Evolutionary conservation across 177 flowering plant species (phyloP).

Genomic region (Vitis hybrid): DNA sequence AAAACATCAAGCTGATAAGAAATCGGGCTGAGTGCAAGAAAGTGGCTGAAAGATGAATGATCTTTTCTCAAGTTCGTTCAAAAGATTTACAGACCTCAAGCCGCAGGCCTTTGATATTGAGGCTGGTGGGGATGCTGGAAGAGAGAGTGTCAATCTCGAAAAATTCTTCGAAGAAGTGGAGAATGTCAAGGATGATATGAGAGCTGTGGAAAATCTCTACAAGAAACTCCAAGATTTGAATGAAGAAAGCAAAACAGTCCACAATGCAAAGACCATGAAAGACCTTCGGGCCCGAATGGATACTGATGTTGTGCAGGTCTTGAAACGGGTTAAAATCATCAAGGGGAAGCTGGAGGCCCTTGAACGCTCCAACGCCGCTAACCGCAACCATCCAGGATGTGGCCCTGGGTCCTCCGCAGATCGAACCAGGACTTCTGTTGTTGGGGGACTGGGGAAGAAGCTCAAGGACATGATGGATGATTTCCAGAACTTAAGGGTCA

Average conservation of each 20-base stretch:
- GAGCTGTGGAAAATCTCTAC: constrained; percentile 40
- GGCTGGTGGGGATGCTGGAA: constrained; percentile 44
- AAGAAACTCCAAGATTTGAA: constrained; percentile 45
- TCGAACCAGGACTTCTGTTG: constrained; percentile 53
- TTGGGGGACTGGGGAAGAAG: constrained; percentile 54
- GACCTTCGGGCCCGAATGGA: constrained; percentile 51
- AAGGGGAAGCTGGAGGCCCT: constrained; percentile 55
- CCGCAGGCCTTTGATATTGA: constrained; percentile 20
- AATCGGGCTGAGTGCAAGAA: not conserved
- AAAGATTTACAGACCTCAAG: constrained; percentile 44
- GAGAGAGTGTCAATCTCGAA: constrained; percentile 38
- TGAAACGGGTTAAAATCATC: constrained; percentile 42
- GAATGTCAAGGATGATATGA: constrained; percentile 53
- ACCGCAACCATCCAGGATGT: constrained; percentile 44
- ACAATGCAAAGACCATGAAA: constrained; percentile 53
- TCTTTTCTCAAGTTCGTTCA: constrained; percentile 56
- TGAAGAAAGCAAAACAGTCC: constrained; percentile 49
- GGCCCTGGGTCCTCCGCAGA: constrained; percentile 64
- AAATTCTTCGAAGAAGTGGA: constrained; percentile 55
- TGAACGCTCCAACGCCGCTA: constrained; percentile 40
- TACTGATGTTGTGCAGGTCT: constrained; percentile 37
- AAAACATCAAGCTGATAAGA: not conserved
- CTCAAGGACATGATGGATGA: constrained; percentile 58
- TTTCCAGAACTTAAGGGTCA: constrained; percentile 42
- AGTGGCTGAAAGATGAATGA: constrained; percentile 48